Evolutionary conservation across 2,329 filamentous ascomycete species (phyloP), one percentile per base, ranked within the genome.

Genomic region (Aspergillus fumigatus): DNA sequence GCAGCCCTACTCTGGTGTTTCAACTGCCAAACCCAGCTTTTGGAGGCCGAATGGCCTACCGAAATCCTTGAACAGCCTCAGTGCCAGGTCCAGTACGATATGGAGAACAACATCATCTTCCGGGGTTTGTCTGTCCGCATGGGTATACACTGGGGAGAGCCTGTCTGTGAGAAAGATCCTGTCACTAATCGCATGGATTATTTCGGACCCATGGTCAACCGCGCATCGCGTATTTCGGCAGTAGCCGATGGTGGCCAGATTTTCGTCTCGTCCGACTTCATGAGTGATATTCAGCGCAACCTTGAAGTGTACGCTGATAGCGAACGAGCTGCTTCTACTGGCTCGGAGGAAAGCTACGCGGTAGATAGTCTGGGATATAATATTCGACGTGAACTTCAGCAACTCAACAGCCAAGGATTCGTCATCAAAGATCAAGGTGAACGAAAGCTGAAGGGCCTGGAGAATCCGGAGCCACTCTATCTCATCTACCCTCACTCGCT

Each of bases 151-250:
- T 99, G 89, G 84, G 94, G 94, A 63, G 87, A 89, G 58, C 94
- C 93, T 5, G 92, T 99, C 66, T 96, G 92, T 70, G 94, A 99
- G 74, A 89, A 88, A 50, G 94, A 99, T 73, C 94, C 94, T 0
- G 92, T 99, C 51, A 99, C 94, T 1, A 88, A 92, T 56, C 91
- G 94, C 61, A 99, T 99, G 94, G 94, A 99, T 68, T 99, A 99
- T 77, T 99, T 97, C 71, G 94, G 94, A 0, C 94, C 94, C 14
- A 99, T 99, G 92, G 94, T 99, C 68, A 99, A 99, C 76, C 92
- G 95, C 69, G 91, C 94, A 0, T 89, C 94, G 17, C 89, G 94
- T 77, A 96, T 99, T 62, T 94, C 91, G 6, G 88, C 90, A 23
- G 92, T 96, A 47, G 94, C 94, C 38, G 94, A 99, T 71, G 94